phyloP scores from a whole-genome alignment of 2,329 filamentous ascomycete genomes.

The Gnomoniopsis smithogilvyi region DNA sequence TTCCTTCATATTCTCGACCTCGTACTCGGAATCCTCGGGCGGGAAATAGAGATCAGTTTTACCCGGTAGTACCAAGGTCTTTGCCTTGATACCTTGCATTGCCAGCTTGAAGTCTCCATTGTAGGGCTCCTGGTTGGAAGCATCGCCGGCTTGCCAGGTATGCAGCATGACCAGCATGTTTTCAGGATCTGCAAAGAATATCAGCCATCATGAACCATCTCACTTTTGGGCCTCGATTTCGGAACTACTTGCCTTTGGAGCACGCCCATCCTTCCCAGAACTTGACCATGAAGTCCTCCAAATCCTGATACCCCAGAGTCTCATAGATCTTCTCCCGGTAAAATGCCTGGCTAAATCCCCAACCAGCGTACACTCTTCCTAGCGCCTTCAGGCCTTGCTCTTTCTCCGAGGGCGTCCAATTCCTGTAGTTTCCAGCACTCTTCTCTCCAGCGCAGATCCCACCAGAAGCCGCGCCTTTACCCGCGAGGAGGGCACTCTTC shows the following conservation, averaged over 20 bases:
- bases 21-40: slow-evolving; percentile 73
- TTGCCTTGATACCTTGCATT: slow-evolving; percentile 68
- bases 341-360: slow-evolving; percentile 77
- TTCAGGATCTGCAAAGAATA: slow-evolving; percentile 30
- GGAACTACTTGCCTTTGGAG: slow-evolving; percentile 15
- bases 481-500: slow-evolving; percentile 39
- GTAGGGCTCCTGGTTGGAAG: slow-evolving; percentile 66
- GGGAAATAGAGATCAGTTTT: slow-evolving; percentile 81
- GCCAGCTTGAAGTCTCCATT: slow-evolving; percentile 63
- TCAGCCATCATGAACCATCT: background rate
- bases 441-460: slow-evolving; percentile 12
- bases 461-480: slow-evolving; percentile 28
- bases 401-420: slow-evolving; percentile 26
- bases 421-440: slow-evolving; percentile 1
- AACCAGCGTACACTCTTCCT: slow-evolving; percentile 73
- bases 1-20: slow-evolving; percentile 49
- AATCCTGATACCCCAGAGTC: slow-evolving; percentile 59
- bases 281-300: slow-evolving; percentile 71
- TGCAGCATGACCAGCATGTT: slow-evolving; percentile 46
- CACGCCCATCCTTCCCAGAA: slow-evolving; percentile 75
- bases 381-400: slow-evolving; percentile 60
- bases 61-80: slow-evolving; percentile 65
- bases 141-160: slow-evolving; percentile 75
- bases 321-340: slow-evolving; percentile 71
- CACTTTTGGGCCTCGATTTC: too few species aligned